Evolutionary conservation across 1,139 yeast species (phyloP).

Genomic region (Yarrowia galli): DNA sequence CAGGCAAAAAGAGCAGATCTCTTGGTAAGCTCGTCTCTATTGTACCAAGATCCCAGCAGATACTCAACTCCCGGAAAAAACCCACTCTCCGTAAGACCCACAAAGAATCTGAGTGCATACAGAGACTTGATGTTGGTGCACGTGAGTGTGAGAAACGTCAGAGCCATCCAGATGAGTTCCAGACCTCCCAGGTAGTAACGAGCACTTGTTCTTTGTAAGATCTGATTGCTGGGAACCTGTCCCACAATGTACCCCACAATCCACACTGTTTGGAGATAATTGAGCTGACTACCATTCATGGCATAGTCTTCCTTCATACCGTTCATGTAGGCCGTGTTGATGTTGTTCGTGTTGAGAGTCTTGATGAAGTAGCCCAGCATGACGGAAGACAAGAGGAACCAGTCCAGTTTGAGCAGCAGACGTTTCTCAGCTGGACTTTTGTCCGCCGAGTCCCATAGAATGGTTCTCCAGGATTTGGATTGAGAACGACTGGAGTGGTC

Average conservation of each 20-base stretch:
- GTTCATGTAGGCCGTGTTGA: slow-evolving; percentile 61
- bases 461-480: neutral
- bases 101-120: slow-evolving; percentile 61
- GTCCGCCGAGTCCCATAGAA: slow-evolving; percentile 3
- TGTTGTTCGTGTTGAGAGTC: slow-evolving; percentile 47
- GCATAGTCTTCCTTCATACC: slow-evolving; percentile 61
- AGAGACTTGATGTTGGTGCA: slow-evolving; percentile 54
- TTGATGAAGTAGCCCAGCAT: slow-evolving; percentile 48
- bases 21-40: slow-evolving; percentile 56
- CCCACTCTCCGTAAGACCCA: slow-evolving; percentile 63
- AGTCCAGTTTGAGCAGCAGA: slow-evolving; percentile 47
- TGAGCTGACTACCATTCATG: slow-evolving; percentile 60
- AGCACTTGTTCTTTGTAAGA: slow-evolving; percentile 62
- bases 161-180: slow-evolving; percentile 61
- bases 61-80: slow-evolving; percentile 64
- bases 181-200: slow-evolving; percentile 61
- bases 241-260: slow-evolving; percentile 69
- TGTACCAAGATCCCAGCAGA: slow-evolving; percentile 59
- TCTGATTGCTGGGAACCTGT: slow-evolving; percentile 64
- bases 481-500: neutral
- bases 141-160: slow-evolving; percentile 59
- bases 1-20: slow-evolving; percentile 58
- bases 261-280: slow-evolving; percentile 60
- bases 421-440: slow-evolving; percentile 2
- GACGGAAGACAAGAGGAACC: slow-evolving; percentile 45